These are phyloP conservation scores for Lantana camara DNA, from an alignment of 257 asterid species.

Conservation along the genomic window DNA sequence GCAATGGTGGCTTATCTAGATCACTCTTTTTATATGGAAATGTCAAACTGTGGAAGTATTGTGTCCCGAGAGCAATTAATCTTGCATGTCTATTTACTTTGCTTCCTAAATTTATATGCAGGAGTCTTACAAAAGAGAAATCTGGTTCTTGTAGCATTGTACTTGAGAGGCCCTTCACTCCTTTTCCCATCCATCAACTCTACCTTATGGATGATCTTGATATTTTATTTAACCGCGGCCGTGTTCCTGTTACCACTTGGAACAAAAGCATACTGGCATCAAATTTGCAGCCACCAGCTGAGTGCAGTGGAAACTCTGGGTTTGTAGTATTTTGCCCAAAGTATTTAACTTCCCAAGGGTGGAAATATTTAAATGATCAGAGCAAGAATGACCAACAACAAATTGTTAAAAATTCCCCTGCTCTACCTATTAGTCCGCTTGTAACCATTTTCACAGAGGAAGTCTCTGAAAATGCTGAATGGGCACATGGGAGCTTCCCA, in stretches of 20 bases:
- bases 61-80: background rate
- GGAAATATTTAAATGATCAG: conserved; percentile 65
- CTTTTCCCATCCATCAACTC: conserved; percentile 83
- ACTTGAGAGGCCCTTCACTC: conserved; percentile 87
- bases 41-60: background rate
- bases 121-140: conserved; percentile 66
- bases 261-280: conserved; percentile 56
- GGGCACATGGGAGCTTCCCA: conserved; percentile 93
- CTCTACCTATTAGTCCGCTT: conserved; percentile 66
- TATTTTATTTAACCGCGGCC: conserved; percentile 71
- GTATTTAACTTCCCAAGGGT: conserved; percentile 61
- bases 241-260: conserved; percentile 82
- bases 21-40: conserved; percentile 6
- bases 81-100: background rate
- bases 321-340: conserved; percentile 76
- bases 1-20: background rate
- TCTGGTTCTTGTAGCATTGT: conserved; percentile 80
- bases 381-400: conserved; percentile 39
- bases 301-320: conserved; percentile 74
- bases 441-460: conserved; percentile 67
- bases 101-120: conserved; percentile 38
- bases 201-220: conserved; percentile 63
- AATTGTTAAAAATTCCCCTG: conserved; percentile 35
- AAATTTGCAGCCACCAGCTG: conserved; percentile 41
- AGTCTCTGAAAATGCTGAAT: conserved; percentile 52